phyloP scores from a whole-genome alignment of 345 rosid species.

The Populus davidiana region DNA sequence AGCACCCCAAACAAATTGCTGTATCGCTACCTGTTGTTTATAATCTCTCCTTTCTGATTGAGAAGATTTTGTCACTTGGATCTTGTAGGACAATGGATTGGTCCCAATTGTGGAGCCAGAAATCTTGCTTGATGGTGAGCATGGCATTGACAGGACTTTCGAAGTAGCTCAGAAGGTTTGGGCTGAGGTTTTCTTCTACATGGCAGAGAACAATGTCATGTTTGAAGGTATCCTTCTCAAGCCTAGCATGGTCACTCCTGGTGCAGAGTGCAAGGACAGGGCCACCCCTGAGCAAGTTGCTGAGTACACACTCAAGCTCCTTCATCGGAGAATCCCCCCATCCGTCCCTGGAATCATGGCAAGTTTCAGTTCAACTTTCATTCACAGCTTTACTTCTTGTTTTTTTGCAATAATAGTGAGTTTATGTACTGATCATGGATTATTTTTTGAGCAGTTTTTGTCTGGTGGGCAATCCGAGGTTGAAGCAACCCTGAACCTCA shows the following conservation, averaged over 20 bases:
- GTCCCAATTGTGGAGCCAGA: slow-evolving; percentile 99
- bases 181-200: slow-evolving; percentile 98
- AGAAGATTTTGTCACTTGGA: slow-evolving; percentile 8
- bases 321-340: slow-evolving; percentile 77
- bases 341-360: slow-evolving; percentile 99
- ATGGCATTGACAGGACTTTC: slow-evolving; percentile 84
- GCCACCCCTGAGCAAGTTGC: slow-evolving; percentile 86
- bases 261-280: slow-evolving; percentile 85
- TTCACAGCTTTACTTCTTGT: background rate
- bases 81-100: slow-evolving; percentile 80
- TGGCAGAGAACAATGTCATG: slow-evolving; percentile 92
- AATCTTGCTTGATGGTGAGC: slow-evolving; percentile 94
- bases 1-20: background rate
- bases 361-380: slow-evolving; percentile 24
- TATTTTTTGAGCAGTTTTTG: slow-evolving; percentile 63
- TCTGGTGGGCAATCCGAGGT: slow-evolving; percentile 99
- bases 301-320: slow-evolving; percentile 91
- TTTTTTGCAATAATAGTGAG: background rate
- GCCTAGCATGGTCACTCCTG: slow-evolving; percentile 99
- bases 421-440: background rate
- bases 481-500: slow-evolving; percentile 93
- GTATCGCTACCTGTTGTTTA: background rate
- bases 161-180: slow-evolving; percentile 95
- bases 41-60: background rate
- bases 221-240: slow-evolving; percentile 96